A percentile compares a stretch with the other conserved stretches of the same genome.
Evolutionary conservation across 2,329 filamentous ascomycete genomes (phyloP).

Genomic region (Calonectria honghensis): DNA sequence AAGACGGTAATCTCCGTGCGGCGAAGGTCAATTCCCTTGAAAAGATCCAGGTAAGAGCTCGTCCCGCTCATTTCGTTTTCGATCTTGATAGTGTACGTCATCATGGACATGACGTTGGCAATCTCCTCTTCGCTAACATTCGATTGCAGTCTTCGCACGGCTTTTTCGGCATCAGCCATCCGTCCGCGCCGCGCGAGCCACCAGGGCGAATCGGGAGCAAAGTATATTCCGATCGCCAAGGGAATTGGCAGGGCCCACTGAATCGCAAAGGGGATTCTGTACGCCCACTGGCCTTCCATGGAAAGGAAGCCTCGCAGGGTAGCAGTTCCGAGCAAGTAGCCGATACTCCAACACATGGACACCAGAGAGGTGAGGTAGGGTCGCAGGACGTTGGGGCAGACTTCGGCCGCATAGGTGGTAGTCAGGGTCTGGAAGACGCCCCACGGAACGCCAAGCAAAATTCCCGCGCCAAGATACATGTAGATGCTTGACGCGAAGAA

Average conservation of each 20-base stretch:
- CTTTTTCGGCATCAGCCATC: constrained; percentile 61
- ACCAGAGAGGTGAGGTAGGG: constrained; percentile 68
- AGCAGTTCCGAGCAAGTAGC: constrained; percentile 65
- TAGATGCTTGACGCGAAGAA: constrained; percentile 66
- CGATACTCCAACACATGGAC: constrained; percentile 70
- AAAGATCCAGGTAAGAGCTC: constrained; percentile 43
- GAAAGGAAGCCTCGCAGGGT: constrained; percentile 64
- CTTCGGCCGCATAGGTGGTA: constrained; percentile 69
- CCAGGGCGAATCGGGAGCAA: constrained; percentile 71
- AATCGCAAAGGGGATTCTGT: constrained; percentile 68
- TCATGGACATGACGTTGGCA: constrained; percentile 67
- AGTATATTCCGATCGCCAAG: constrained; percentile 64
- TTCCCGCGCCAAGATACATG: constrained; percentile 65
- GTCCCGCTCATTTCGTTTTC: constrained; percentile 40
- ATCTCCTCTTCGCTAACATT: constrained; percentile 62
- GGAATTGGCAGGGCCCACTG: constrained; percentile 69
- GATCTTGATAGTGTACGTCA: constrained; percentile 43
- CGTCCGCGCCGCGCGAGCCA: constrained; percentile 66
- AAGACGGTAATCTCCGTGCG: constrained; percentile 44
- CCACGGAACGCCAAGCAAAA: constrained; percentile 69
- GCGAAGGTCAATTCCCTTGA: constrained; percentile 43
- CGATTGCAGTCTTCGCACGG: constrained; percentile 61
- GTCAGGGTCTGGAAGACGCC: constrained; percentile 68
- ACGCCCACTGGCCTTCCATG: constrained; percentile 65
- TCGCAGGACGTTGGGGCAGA: constrained; percentile 65